Percentiles rank a stretch among this genome's conserved stretches.
These are phyloP conservation scores for Nakazawaea sp. DNA, from an alignment of 805 yeast genomes.

Conservation along the genomic window DNA sequence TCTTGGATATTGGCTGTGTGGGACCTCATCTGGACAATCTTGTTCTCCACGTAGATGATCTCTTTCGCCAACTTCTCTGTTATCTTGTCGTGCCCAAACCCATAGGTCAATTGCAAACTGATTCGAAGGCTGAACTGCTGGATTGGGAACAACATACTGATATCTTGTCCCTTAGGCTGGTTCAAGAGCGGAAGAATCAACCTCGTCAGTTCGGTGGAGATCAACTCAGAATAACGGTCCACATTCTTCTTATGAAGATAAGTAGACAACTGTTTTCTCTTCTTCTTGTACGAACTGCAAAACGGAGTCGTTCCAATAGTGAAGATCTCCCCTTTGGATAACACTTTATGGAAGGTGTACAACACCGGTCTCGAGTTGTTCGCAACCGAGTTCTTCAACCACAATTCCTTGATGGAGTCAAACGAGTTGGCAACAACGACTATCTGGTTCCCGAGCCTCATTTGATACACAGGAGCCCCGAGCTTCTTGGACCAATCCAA, in stretches of 20 bases:
- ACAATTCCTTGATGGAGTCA: slow-evolving; percentile 44
- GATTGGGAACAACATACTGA: slow-evolving; percentile 31
- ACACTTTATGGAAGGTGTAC: slow-evolving; percentile 60
- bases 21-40: slow-evolving; percentile 50
- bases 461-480: slow-evolving; percentile 48
- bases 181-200: neutral
- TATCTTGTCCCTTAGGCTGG: slow-evolving; percentile 20
- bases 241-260: slow-evolving; percentile 33
- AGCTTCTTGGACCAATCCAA: slow-evolving; percentile 35
- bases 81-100: slow-evolving; percentile 34
- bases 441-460: slow-evolving; percentile 49
- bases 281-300: slow-evolving; percentile 36
- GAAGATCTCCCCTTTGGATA: slow-evolving; percentile 47
- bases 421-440: slow-evolving; percentile 65
- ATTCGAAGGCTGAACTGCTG: slow-evolving; percentile 48
- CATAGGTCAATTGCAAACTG: slow-evolving; percentile 47
- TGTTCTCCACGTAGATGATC: slow-evolving; percentile 48
- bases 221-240: slow-evolving; percentile 22
- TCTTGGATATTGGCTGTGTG: slow-evolving; percentile 51
- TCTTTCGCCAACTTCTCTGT: slow-evolving; percentile 34
- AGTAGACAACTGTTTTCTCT: slow-evolving; percentile 42
- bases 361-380: slow-evolving; percentile 62
- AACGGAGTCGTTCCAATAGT: slow-evolving; percentile 64
- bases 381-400: slow-evolving; percentile 43
- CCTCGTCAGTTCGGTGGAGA: slow-evolving; percentile 31